Conservation (phyloP, 1,284 basidiomycete genomes). For the Microbotryum saponariae region DNA sequence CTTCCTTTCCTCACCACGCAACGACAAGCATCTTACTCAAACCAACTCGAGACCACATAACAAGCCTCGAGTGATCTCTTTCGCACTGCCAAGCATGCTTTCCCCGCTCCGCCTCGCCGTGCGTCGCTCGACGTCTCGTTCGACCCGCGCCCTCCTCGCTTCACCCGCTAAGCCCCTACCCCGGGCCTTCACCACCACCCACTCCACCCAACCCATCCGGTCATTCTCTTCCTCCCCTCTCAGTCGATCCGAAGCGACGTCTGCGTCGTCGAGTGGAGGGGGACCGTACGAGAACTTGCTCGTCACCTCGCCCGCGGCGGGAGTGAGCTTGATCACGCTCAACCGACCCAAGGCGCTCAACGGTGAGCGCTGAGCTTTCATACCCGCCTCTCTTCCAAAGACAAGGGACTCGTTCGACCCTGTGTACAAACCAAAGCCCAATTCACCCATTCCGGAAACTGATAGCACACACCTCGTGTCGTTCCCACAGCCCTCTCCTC, state of each 20-base stretch:
- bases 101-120: neutral
- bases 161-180: neutral
- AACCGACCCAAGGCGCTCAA: conserved; percentile 96
- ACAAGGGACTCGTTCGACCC: neutral
- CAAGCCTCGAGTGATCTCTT: no score
- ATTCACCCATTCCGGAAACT: neutral
- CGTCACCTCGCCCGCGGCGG: conserved; percentile 53
- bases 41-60: no score
- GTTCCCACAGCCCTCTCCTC: conserved; percentile 41
- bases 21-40: no score
- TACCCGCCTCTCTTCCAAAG: neutral
- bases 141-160: neutral
- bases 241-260: neutral
- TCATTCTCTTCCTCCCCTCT: neutral
- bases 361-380: conserved; percentile 29
- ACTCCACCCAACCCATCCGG: neutral
- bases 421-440: neutral
- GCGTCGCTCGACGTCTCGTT: neutral
- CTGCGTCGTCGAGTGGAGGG: conserved; percentile 45
- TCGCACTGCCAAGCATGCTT: no score
- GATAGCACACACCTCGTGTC: no score
- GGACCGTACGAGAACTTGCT: conserved; percentile 62
- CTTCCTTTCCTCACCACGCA: no score
- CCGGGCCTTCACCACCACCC: neutral
- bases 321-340: conserved; percentile 80